phyloP scores from a whole-genome alignment of 169 alveolate species.

The Theileria sp. region DNA sequence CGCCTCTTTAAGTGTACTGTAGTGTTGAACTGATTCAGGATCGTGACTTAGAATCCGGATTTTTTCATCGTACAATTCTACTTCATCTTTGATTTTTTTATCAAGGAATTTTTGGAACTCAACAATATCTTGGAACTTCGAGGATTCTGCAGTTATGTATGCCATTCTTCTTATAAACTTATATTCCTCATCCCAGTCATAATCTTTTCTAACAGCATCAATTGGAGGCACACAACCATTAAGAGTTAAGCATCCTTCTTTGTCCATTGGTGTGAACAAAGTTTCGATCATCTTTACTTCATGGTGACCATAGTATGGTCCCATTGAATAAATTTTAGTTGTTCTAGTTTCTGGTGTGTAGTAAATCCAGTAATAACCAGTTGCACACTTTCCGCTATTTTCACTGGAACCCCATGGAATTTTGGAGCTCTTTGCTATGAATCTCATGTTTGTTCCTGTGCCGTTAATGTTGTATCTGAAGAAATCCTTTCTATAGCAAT shows the following conservation, averaged over 20 bases:
- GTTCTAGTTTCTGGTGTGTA: neutral
- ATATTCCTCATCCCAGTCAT: neutral
- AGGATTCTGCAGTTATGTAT: neutral
- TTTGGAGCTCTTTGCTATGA: constrained; percentile 6
- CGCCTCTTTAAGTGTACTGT: constrained; percentile 17
- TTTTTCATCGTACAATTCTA: neutral
- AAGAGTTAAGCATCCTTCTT: constrained; percentile 1
- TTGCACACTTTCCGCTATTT: constrained; percentile 2
- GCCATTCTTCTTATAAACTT: neutral
- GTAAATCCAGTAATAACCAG: constrained; percentile 21
- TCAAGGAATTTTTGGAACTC: neutral
- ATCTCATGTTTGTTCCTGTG: neutral
- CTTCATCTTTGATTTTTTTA: neutral
- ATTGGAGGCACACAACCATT: constrained; percentile 10
- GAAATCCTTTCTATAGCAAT: constrained; percentile 20
- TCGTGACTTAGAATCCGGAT: neutral
- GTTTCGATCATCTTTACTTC: constrained; percentile 7
- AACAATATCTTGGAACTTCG: neutral
- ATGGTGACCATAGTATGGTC: constrained; percentile 53
- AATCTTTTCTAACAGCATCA: neutral
- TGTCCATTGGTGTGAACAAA: constrained; percentile 3
- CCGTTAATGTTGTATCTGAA: neutral
- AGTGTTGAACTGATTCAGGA: constrained; percentile 3
- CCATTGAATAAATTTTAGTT: neutral
- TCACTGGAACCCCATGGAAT: constrained; percentile 10